phyloP scores from a whole-genome alignment of 2,329 filamentous ascomycete species.

The Fusarium beomiforme region DNA sequence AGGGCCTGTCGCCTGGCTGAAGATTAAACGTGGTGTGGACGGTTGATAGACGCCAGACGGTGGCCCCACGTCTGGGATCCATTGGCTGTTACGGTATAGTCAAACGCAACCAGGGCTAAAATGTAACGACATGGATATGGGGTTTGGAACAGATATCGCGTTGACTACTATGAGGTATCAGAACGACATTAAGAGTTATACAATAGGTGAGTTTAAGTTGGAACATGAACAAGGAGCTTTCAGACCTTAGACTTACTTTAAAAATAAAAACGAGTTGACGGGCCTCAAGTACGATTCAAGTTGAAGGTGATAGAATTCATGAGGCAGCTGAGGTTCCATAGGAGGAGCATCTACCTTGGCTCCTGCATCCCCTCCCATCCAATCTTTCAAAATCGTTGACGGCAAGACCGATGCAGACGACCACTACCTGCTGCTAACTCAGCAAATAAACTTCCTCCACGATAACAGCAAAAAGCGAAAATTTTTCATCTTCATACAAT shows the following conservation, averaged over 20 bases:
- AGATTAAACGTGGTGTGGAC: constrained; percentile 35
- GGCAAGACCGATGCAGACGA: constrained; percentile 27
- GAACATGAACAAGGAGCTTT: too few species aligned
- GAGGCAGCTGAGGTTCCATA: constrained; percentile 9
- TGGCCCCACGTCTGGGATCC: constrained; percentile 35
- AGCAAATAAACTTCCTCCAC: not conserved
- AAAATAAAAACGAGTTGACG: too few species aligned
- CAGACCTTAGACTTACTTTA: not conserved
- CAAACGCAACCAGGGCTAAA: constrained; percentile 28
- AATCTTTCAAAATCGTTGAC: constrained; percentile 4
- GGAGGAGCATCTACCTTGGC: constrained; percentile 15
- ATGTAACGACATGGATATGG: constrained; percentile 27
- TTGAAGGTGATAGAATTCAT: not conserved
- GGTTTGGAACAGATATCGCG: constrained; percentile 2
- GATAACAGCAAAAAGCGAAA: not conserved
- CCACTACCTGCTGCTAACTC: not conserved
- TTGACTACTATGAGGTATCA: not conserved
- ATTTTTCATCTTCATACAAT: not conserved
- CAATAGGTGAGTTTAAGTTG: not conserved
- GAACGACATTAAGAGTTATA: not conserved
- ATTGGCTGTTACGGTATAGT: constrained; percentile 30
- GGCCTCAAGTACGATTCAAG: not conserved
- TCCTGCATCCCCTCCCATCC: constrained; percentile 11
- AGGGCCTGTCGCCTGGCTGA: not conserved
- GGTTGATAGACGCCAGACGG: constrained; percentile 37